Evolutionary conservation across 345 rosid genomes (phyloP), one percentile per base, ranked within the genome.

Genomic region (Citropsis articulata): DNA sequence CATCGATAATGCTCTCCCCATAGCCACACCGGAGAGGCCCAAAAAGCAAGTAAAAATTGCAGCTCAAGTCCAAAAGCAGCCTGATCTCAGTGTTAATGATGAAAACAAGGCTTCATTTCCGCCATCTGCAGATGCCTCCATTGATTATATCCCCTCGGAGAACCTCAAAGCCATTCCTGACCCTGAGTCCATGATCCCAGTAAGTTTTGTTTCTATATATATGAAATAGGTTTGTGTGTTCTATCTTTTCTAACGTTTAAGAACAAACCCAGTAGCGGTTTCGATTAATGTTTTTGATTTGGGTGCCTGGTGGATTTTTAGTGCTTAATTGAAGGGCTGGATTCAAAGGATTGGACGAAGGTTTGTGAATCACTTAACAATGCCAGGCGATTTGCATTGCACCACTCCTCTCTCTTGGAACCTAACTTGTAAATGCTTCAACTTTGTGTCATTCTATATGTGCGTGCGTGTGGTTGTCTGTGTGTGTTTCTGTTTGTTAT

Each of bases 1-100:
- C 80, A 91, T 94, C 13, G 97, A 89, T 61, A 96, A 94, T 73
- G 92, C 97, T 48, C 92, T 94, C 63, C 94, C 95, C 7, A 48
- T 79, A 42, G 27, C 81, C 22, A 75, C 85, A 24, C 87, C 85
- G 8, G 93, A 90, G 75, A 85, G 96, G 73, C 91, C 87, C 72
- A 96, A 88, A 80, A 96, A 92, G 87, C 93, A 86, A 38, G 77
- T 81, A 4, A 92, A 89, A 79, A 86, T 85, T 61, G 73, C 86
- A 6, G 61, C 73, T 79, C 64, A 76, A 5, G 48, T 63, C n/a
- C 83, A 72, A 4, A 88, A 88, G 69, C 83, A 85, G 45, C 69
- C 84, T 0, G 84, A 87, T 75, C 66, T 63, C 40, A 53, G 78
- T 42, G 77, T 80, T 1, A 90, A 84, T 8, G 94, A 93, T 36